Evolutionary conservation across 176 grass and related monocot genomes (phyloP).

Genomic region (Otatea glauca): DNA sequence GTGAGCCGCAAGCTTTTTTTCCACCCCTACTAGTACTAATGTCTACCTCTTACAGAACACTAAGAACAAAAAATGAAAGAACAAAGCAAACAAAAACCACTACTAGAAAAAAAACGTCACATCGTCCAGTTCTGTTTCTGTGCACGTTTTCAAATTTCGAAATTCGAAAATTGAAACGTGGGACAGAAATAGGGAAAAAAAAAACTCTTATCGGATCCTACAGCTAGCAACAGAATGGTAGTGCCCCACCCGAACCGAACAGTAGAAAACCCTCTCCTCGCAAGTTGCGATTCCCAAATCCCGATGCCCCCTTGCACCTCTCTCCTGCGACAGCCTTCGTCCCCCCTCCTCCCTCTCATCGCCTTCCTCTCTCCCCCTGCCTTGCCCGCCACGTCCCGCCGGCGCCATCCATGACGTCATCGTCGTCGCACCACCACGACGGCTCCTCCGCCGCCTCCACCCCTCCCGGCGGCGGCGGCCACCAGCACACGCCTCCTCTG

Average conservation of each 20-base stretch:
- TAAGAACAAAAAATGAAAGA: neutral
- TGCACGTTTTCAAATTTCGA: neutral
- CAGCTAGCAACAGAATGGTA: slow-evolving; percentile 35
- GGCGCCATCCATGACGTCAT: slow-evolving; percentile 23
- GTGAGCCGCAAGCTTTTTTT: too few species aligned
- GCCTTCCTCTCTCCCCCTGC: neutral
- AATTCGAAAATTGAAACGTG: neutral
- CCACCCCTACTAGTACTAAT: too few species aligned
- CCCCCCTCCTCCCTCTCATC: neutral
- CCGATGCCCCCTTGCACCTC: slow-evolving; percentile 31
- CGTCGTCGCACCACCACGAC: slow-evolving; percentile 36
- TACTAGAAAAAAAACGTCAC: neutral
- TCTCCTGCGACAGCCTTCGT: neutral
- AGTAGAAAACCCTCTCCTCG: neutral
- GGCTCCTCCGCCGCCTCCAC: slow-evolving; percentile 45
- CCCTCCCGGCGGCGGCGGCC: slow-evolving; percentile 32
- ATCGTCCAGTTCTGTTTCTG: neutral
- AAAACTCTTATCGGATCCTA: slow-evolving; percentile 9
- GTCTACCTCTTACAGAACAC: neutral
- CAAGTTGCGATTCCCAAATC: slow-evolving; percentile 54
- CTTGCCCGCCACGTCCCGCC: neutral
- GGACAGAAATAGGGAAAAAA: neutral
- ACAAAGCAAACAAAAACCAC: neutral
- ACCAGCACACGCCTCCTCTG: slow-evolving; percentile 19
- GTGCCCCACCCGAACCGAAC: neutral